These are phyloP conservation scores for Penicillium chermesinum DNA, from an alignment of 495 filamentous ascomycete species.

Conservation along the genomic window DNA sequence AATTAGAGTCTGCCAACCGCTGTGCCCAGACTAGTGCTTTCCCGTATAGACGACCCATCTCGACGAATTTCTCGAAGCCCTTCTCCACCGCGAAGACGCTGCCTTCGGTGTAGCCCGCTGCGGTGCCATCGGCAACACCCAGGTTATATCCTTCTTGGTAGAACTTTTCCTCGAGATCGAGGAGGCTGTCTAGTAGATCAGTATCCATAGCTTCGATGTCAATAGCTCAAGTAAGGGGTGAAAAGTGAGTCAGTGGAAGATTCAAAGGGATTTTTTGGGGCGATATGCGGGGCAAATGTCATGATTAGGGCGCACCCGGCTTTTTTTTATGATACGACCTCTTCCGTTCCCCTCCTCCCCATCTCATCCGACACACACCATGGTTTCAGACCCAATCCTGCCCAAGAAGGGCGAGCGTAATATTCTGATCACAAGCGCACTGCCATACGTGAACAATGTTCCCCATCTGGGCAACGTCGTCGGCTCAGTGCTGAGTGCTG, in stretches of 20 bases:
- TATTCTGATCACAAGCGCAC: constrained; percentile 49
- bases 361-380: constrained; percentile 18
- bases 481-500: constrained; percentile 79
- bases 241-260: not conserved
- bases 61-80: constrained; percentile 84
- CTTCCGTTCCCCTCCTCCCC: constrained; percentile 26
- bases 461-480: constrained; percentile 94
- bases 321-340: constrained; percentile 22
- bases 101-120: constrained; percentile 80
- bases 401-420: constrained; percentile 42
- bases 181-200: constrained; percentile 65
- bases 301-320: constrained; percentile 23
- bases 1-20: constrained; percentile 37
- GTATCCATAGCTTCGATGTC: constrained; percentile 26
- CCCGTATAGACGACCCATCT: constrained; percentile 77
- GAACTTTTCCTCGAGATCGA: constrained; percentile 76
- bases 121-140: constrained; percentile 70
- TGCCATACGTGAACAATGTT: constrained; percentile 94
- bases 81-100: constrained; percentile 85
- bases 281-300: constrained; percentile 26
- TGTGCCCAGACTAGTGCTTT: constrained; percentile 75
- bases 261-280: constrained; percentile 1
- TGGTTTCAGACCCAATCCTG: constrained; percentile 34
- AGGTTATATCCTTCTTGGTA: constrained; percentile 78
- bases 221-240: constrained; percentile 5